Base-by-base conservation (phyloP, 805 yeast genomes). In the Suhomyces kilbournensis region DNA sequence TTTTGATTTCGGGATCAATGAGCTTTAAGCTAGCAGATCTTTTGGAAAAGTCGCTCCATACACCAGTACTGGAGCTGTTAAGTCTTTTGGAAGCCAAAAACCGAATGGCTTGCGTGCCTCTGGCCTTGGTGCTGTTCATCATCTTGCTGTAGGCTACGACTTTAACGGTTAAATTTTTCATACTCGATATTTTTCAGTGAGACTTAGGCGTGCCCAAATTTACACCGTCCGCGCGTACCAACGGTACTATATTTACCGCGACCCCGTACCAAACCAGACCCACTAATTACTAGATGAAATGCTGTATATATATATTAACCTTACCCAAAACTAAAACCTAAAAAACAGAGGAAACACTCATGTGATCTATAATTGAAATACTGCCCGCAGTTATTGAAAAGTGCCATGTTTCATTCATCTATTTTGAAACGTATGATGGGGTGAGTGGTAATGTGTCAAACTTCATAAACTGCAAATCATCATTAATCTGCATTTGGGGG, bases 41-140 rank as follows among this genome's bases (percentile, higher is more conserved):
- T 15, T 57, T 57, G 32, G 64, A 49, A 55, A 66, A 68, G 48
- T 72, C 74, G 17, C 60, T 52, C 79, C 78, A 74, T 22, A 65
- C 60, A n/a, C 62, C 61, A 22, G 54, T 49, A 26, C 52, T 46
- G n/a, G 48, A 34, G 42, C 39, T 26, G 7, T 57, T 30, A 35
- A 54, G 38, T 46, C 52, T 46, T 50, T 47, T 46, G 46, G 45
- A 19, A 10, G 42, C 39, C 15, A 40, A 22, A 10, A 20, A 26
- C 34, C 42, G 32, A 12, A 42, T 15, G 40, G 46, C 17, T n/a
- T 30, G 23, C 15, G 45, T 19, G 12, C 50, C 30, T 15, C 39
- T 17, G 14, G 23, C 17, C 40, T 30, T 48, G 38, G 34, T 17
- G 40, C 50, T 35, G 30, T 30, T 15, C 32, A 48, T 32, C 50